Conservation (phyloP, 176 grass and related monocot species). For the Eremochloa ophiuroides region DNA sequence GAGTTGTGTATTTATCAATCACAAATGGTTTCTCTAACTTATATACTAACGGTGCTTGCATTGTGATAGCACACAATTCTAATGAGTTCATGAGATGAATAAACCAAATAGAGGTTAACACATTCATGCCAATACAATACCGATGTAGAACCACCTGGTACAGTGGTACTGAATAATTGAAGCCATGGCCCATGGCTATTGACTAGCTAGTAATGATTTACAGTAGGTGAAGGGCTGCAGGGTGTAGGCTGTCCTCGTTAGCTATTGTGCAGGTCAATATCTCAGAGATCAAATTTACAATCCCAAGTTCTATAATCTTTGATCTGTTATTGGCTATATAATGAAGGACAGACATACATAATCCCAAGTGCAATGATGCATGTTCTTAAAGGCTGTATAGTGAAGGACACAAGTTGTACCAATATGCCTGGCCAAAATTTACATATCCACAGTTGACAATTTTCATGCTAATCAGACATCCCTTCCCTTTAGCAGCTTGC, state of each 20-base stretch:
- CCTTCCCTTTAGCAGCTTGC: background rate
- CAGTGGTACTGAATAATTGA: background rate
- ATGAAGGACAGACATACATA: background rate
- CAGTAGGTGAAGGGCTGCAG: background rate
- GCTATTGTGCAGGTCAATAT: background rate
- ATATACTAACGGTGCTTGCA: background rate
- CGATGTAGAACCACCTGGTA: background rate
- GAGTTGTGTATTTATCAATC: background rate
- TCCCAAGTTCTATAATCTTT: background rate
- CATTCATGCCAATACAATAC: background rate
- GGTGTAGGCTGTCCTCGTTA: background rate
- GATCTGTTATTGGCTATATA: background rate
- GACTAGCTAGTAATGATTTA: background rate
- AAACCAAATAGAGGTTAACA: background rate
- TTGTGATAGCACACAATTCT: background rate
- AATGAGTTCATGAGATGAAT: background rate
- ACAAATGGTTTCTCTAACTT: background rate
- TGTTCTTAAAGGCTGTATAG: background rate
- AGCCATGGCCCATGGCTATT: background rate
- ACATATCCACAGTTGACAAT: background rate
- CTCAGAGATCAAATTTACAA: background rate
- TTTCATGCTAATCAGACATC: background rate
- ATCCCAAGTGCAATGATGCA: background rate
- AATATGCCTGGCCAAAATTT: slow-evolving; percentile 1
- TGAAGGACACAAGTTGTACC: background rate